Evolutionary conservation across 2,329 filamentous ascomycete genomes (phyloP), one percentile per base, ranked within the genome.

Genomic region (Colletotrichum musae): DNA sequence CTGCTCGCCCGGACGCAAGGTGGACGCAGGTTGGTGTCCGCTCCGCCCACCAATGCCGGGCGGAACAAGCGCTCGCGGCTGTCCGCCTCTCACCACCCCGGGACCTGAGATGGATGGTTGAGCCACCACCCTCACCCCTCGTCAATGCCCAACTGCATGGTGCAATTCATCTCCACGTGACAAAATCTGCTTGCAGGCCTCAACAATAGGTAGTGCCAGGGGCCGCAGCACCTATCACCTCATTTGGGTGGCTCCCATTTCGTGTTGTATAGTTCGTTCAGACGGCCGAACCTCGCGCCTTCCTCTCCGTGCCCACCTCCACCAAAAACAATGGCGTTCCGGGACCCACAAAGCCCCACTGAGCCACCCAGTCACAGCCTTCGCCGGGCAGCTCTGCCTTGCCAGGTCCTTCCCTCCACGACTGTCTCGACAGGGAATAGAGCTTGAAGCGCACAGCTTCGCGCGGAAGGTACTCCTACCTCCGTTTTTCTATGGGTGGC

Each of bases 331-430:
- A 32, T 28, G 32, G 10, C 53, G 21, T 24, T 32, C 15, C 12
- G 21, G n/a, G 43, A n/a, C 51, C 21, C 50, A 52, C 54, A 6
- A 13, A 39, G 7, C 5, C 12, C 15, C 47, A n/a, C 36, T 4
- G 36, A 52, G 52, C 32, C 41, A 16, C 43, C 50, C 36, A 32
- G 36, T 53, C 16, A 16, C 9, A 52, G 21, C 26, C 12, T 16
- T 24, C 28, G 24, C 21, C 24, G 5, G 21, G 5, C 13, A 10
- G 24, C 28, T 41, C 39, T 54, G 15, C 39, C 50, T n/a, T 57
- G 39, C 39, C 51, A 50, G 39, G 39, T 60, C 63, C 50, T 66
- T 66, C 57, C 50, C 43, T 53, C 41, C 50, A 62, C 26, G 2
- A 45, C 26, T 53, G 48, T 15, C 43, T 50, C 28, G 41, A 50